Percentiles rank a stretch among this genome's conserved stretches.
Evolutionary conservation across 164 flowering plant genomes (phyloP).

Genomic region (Stephania yunnanensis): DNA sequence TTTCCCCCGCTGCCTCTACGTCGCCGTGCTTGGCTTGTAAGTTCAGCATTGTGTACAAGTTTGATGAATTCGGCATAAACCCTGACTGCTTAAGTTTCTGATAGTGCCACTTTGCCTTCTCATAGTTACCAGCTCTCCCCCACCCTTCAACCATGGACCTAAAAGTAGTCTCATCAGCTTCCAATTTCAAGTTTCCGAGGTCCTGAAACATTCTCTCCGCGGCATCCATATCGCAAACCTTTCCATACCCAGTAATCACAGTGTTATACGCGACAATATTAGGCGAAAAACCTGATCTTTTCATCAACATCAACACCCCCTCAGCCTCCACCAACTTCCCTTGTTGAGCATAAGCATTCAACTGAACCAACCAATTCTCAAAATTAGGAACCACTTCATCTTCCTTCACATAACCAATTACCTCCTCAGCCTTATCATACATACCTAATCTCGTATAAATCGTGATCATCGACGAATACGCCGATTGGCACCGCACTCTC

Average conservation of each 20-base stretch:
- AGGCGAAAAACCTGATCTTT: slow-evolving; percentile 49
- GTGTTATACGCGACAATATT: slow-evolving; percentile 81
- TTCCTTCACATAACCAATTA: slow-evolving; percentile 47
- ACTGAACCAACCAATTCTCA: slow-evolving; percentile 85
- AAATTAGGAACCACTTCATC: slow-evolving; percentile 50
- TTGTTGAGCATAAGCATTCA: slow-evolving; percentile 86
- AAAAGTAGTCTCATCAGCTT: slow-evolving; percentile 86
- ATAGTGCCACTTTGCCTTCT: slow-evolving; percentile 52
- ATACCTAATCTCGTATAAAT: slow-evolving; percentile 69
- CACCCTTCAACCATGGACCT: slow-evolving; percentile 95
- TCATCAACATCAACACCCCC: slow-evolving; percentile 42
- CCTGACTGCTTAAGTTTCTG: slow-evolving; percentile 54
- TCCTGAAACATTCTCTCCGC: slow-evolving; percentile 42
- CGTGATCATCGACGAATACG: slow-evolving; percentile 89
- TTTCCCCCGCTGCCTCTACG: slow-evolving; percentile 54
- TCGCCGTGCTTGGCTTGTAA: slow-evolving; percentile 63
- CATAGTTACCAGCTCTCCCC: slow-evolving; percentile 63
- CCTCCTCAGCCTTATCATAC: slow-evolving; percentile 63
- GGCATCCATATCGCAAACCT: slow-evolving; percentile 51
- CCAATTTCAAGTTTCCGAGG: slow-evolving; percentile 42
- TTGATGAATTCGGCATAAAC: slow-evolving; percentile 67
- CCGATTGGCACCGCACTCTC: slow-evolving; percentile 46
- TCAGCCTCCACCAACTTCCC: slow-evolving; percentile 78
- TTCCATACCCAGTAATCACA: slow-evolving; percentile 87
- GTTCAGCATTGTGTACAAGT: slow-evolving; percentile 69